Conservation (phyloP, 345 rosid species). For the Firmiana major region DNA sequence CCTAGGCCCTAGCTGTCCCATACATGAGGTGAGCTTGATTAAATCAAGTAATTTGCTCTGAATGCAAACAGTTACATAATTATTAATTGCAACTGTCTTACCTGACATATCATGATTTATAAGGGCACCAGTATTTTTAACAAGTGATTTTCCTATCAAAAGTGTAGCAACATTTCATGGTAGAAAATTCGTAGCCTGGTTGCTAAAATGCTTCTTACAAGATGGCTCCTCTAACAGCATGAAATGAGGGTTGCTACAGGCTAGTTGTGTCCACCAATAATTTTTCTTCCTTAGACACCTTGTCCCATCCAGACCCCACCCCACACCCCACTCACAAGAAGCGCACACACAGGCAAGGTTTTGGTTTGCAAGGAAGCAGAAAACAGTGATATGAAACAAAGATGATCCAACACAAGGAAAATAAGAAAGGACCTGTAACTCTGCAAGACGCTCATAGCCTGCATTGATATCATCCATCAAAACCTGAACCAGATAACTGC, state of each 20-base stretch:
- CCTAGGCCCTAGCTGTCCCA: not conserved
- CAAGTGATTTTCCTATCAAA: not conserved
- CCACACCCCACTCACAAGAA: not conserved
- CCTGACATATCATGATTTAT: not conserved
- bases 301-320: not conserved
- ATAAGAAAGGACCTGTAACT: constrained; percentile 58
- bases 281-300: not conserved
- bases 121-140: not conserved
- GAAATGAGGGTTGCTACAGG: not conserved
- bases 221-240: not conserved
- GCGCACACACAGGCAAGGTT: not conserved
- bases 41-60: not conserved
- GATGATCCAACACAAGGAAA: not conserved
- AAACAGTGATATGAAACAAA: not conserved
- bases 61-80: not conserved
- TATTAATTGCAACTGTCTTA: not conserved
- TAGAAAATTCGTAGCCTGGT: not conserved
- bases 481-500: constrained; percentile 48
- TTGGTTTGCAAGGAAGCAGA: not conserved
- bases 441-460: constrained; percentile 88
- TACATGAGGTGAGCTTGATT: not conserved
- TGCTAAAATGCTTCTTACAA: not conserved
- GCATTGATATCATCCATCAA: constrained; percentile 86
- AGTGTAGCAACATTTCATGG: not conserved
- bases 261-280: not conserved